Evolutionary conservation across 768 basidiomycete genomes (phyloP).

Genomic region (Filobasidium floriforme): DNA sequence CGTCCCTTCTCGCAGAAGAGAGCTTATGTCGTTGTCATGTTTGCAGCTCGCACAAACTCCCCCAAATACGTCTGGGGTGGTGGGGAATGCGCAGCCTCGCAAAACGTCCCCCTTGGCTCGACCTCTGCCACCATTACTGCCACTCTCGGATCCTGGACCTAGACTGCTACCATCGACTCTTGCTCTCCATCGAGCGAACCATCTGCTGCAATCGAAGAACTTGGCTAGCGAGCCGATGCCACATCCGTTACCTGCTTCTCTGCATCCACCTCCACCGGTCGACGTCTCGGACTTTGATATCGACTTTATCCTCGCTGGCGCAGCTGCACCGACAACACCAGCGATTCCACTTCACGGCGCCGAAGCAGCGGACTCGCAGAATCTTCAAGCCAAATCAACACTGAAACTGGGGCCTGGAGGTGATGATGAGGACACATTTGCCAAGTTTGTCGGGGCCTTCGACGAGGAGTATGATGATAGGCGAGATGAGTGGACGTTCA

Average conservation of each 20-base stretch:
- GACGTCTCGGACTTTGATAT: conserved; percentile 46
- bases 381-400: conserved; percentile 17
- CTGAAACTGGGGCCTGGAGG: conserved; percentile 34
- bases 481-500: conserved; percentile 45
- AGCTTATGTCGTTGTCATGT: too few relatives aligned
- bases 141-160: conserved; percentile 44
- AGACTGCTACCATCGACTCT: conserved; percentile 41
- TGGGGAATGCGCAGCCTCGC: neutral
- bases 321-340: conserved; percentile 25
- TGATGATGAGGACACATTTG: conserved; percentile 45
- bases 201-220: conserved; percentile 39
- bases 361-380: neutral
- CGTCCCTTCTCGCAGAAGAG: too few relatives aligned
- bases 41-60: neutral
- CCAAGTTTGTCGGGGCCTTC: conserved; percentile 45
- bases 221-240: conserved; percentile 41
- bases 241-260: conserved; percentile 42
- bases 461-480: conserved; percentile 46
- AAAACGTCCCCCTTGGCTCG: conserved; percentile 21
- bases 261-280: conserved; percentile 43
- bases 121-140: conserved; percentile 41
- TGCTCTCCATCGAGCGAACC: conserved; percentile 41
- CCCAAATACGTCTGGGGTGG: neutral
- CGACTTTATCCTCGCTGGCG: conserved; percentile 46
- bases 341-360: neutral